Conservation (phyloP, 345 rosid species). For the Arabidopsis thaliana region DNA sequence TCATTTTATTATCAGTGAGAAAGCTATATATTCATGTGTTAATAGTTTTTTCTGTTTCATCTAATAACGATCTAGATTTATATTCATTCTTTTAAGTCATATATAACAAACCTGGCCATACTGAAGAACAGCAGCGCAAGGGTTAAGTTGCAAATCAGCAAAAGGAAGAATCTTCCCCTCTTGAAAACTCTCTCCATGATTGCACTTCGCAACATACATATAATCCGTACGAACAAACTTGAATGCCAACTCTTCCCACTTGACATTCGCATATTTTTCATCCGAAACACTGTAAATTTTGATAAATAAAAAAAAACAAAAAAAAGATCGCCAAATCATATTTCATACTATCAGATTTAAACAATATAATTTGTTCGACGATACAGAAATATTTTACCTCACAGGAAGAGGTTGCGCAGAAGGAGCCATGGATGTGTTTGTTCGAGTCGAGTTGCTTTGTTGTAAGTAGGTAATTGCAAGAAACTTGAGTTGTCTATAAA, state of each 20-base stretch:
- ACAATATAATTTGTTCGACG: not conserved
- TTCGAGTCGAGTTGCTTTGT: slow-evolving; percentile 21
- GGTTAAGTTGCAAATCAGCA: slow-evolving; percentile 35
- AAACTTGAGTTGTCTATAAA: slow-evolving; percentile 2
- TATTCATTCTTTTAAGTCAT: too few species aligned
- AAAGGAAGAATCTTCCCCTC: slow-evolving; percentile 45
- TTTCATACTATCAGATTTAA: slow-evolving; percentile 6
- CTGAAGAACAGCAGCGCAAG: slow-evolving; percentile 45
- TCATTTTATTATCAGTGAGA: not conserved
- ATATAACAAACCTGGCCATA: slow-evolving; percentile 44
- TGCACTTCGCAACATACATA: slow-evolving; percentile 44
- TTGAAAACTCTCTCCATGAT: slow-evolving; percentile 44
- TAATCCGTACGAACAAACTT: slow-evolving; percentile 29
- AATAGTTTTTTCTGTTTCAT: not conserved
- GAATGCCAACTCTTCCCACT: slow-evolving; percentile 46
- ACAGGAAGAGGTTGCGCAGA: slow-evolving; percentile 25
- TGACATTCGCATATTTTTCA: slow-evolving; percentile 43
- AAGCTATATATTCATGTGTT: not conserved
- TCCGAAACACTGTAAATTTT: slow-evolving; percentile 35
- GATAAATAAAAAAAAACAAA: not conserved
- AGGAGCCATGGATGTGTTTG: slow-evolving; percentile 41
- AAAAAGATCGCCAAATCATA: not conserved
- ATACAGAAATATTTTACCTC: slow-evolving; percentile 16
- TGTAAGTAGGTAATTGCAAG: not conserved
- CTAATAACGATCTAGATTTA: not conserved